Percentiles rank a stretch among this genome's conserved stretches.
Conservation (phyloP, 345 rosid genomes). For the Lepidium africanum region DNA sequence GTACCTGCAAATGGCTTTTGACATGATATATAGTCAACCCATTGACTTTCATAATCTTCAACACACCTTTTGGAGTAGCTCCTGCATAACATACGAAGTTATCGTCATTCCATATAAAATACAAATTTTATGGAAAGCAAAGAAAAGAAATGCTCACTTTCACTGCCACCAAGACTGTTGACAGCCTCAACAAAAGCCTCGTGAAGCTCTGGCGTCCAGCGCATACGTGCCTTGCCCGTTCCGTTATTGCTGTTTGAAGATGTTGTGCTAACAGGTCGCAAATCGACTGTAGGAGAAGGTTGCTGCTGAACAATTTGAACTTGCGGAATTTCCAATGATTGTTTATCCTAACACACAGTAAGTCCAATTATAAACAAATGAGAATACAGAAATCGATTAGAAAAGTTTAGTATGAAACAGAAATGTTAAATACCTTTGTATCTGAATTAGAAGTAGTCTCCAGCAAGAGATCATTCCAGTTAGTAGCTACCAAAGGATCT, state of each 20-base stretch:
- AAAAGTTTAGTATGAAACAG: not conserved
- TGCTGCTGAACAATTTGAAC: conserved; percentile 39
- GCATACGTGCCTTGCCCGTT: conserved; percentile 67
- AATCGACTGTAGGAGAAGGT: conserved; percentile 53
- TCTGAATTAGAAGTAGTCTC: conserved; percentile 51
- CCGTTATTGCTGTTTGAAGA: conserved; percentile 43
- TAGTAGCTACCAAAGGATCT: conserved; percentile 48
- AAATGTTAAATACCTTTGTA: conserved; percentile 52
- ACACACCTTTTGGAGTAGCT: conserved; percentile 94
- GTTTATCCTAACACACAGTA: conserved; percentile 13
- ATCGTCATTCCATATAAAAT: not conserved
- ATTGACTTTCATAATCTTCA: conserved; percentile 80
- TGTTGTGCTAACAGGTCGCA: conserved; percentile 37
- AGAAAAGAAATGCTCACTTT: conserved; percentile 43
- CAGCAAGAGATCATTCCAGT: conserved; percentile 66
- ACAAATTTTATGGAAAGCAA: not conserved
- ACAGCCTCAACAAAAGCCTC: conserved; percentile 97
- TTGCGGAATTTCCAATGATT: conserved; percentile 17
- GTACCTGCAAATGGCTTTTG: conserved; percentile 96
- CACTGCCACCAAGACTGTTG: conserved; percentile 86
- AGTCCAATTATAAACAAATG: conserved; percentile 19
- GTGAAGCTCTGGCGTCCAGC: conserved; percentile 98
- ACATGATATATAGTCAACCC: conserved; percentile 94
- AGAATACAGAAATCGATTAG: not conserved
- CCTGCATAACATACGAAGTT: conserved; percentile 31